phyloP scores from a whole-genome alignment of 352 stramenopile genomes.

The Globisporangium apiculatum region DNA sequence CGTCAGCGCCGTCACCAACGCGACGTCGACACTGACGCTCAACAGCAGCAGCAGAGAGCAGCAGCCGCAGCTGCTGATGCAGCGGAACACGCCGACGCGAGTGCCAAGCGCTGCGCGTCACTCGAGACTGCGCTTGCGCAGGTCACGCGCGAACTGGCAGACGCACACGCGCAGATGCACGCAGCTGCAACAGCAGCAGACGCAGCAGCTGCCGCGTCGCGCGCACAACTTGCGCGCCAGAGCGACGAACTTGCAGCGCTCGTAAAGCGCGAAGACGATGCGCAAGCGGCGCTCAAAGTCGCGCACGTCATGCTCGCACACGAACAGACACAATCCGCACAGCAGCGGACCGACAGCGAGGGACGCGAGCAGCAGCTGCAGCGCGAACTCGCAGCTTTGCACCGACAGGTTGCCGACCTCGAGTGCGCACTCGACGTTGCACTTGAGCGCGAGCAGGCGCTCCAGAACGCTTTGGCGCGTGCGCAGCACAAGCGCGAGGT shows the following conservation, averaged over 20 bases:
- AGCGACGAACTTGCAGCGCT: conserved; percentile 17
- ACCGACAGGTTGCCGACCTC: conserved; percentile 51
- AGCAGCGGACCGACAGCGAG: conserved; percentile 24
- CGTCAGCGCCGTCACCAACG: not conserved
- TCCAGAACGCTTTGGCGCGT: conserved; percentile 27
- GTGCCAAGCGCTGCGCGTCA: not conserved
- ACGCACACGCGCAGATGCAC: not conserved
- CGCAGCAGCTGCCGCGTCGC: not conserved
- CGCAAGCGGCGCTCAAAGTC: conserved; percentile 50
- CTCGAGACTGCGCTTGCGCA: not conserved
- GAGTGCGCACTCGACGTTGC: conserved; percentile 52
- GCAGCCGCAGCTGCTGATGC: too few species aligned
- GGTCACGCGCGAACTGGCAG: not conserved
- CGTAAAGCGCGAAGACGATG: conserved; percentile 43
- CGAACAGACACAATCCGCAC: conserved; percentile 42
- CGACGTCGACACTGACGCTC: not conserved
- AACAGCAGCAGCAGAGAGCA: not conserved
- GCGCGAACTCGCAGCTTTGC: conserved; percentile 39
- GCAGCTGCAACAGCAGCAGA: not conserved
- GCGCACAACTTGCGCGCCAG: conserved; percentile 16
- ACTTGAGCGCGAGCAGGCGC: conserved; percentile 30
- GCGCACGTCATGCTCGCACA: conserved; percentile 73
- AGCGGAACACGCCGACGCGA: too few species aligned
- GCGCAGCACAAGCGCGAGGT: conserved; percentile 15
- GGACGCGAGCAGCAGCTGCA: conserved; percentile 34